Percentiles rank a stretch among this genome's conserved stretches.
These are phyloP conservation scores for Immersiella caudata DNA, from an alignment of 495 filamentous ascomycete genomes.

Conservation along the genomic window DNA sequence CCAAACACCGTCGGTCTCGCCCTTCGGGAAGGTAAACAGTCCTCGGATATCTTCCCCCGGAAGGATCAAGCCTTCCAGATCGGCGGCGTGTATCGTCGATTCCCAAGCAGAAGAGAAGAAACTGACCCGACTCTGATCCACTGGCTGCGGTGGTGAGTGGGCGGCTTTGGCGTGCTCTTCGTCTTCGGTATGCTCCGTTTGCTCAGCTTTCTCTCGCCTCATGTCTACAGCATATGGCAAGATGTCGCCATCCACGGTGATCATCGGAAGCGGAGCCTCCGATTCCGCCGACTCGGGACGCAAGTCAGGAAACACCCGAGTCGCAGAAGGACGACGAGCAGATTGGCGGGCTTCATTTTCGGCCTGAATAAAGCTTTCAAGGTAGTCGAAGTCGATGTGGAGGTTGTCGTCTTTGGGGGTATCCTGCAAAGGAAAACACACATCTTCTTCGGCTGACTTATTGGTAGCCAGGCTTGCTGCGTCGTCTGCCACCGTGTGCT, in stretches of 20 bases:
- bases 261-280: constrained; percentile 26
- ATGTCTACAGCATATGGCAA: constrained; percentile 46
- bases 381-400: constrained; percentile 81
- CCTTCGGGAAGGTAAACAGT: constrained; percentile 74
- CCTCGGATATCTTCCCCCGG: constrained; percentile 87
- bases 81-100: constrained; percentile 84
- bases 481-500: constrained; percentile 49
- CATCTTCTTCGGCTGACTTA: constrained; percentile 73
- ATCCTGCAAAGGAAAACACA: constrained; percentile 73
- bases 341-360: constrained; percentile 56
- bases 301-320: constrained; percentile 67
- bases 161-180: constrained; percentile 23
- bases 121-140: constrained; percentile 77
- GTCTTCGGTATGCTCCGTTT: constrained; percentile 23
- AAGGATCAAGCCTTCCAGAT: constrained; percentile 82
- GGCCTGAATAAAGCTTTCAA: constrained; percentile 75
- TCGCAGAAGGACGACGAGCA: constrained; percentile 39
- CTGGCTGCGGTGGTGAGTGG: constrained; percentile 31
- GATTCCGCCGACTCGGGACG: constrained; percentile 31
- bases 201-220: constrained; percentile 33
- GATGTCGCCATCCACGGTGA: constrained; percentile 55
- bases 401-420: constrained; percentile 49
- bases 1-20: constrained; percentile 79
- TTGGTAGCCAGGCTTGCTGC: constrained; percentile 53
- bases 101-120: constrained; percentile 96